Conservation (phyloP, 2,329 filamentous ascomycete species). For the Hirsutella minnesotensis region DNA sequence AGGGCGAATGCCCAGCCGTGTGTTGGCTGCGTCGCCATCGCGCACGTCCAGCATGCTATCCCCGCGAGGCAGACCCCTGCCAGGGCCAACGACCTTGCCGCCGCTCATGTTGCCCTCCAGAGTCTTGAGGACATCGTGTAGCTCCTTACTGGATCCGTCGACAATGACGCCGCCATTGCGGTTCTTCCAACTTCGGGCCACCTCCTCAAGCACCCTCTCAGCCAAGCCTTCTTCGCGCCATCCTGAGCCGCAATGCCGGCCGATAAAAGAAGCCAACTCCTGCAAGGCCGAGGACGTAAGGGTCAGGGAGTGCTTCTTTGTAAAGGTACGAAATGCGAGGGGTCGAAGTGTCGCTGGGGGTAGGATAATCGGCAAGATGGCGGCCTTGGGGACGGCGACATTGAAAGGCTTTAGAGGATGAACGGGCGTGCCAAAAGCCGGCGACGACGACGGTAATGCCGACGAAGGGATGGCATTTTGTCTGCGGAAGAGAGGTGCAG, state of each 20-base stretch:
- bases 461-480: constrained; percentile 31
- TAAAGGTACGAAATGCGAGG: constrained; percentile 88
- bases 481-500: constrained; percentile 25
- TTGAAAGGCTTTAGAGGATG: constrained; percentile 62
- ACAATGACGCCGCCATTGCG: constrained; percentile 83
- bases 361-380: constrained; percentile 78
- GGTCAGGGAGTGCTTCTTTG: constrained; percentile 92
- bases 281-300: constrained; percentile 79
- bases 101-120: constrained; percentile 82
- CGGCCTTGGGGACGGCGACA: constrained; percentile 39
- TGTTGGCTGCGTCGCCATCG: constrained; percentile 40
- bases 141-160: constrained; percentile 61
- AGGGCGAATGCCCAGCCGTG: constrained; percentile 40
- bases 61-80: constrained; percentile 37
- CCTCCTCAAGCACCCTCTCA: constrained; percentile 84
- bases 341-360: constrained; percentile 79
- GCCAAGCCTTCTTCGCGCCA: constrained; percentile 94
- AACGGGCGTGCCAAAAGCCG: constrained; percentile 77
- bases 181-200: constrained; percentile 85
- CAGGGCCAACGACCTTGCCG: constrained; percentile 51
- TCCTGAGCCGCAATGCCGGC: constrained; percentile 85
- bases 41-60: constrained; percentile 52
- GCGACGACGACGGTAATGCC: constrained; percentile 74
- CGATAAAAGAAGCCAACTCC: constrained; percentile 78
- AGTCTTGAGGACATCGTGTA: constrained; percentile 73